Evolutionary conservation across 371 early-diverging fungal species (phyloP), one percentile per base, ranked within the genome.

Genomic region (Edhazardia aedis): DNA sequence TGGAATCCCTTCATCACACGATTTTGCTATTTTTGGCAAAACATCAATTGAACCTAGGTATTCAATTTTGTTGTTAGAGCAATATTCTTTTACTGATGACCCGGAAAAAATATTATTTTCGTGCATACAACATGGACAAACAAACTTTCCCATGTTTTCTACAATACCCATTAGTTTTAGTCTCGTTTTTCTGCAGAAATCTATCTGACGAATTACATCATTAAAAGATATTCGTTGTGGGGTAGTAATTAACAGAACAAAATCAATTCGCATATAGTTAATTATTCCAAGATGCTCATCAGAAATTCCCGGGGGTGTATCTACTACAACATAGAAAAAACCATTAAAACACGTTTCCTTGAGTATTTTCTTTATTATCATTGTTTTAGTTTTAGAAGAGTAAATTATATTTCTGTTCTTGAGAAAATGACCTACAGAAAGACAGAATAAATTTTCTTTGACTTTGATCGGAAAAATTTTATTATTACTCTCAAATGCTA

Each of bases 251-350:
- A 95, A 53, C 38, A 98, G 76, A 21, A 80, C 24, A 88, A 71
- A 58, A 79, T 79, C 55, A 81, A 77, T 0, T 79, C 82, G n/a
- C n/a, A n/a, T n/a, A n/a, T n/a, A n/a, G n/a, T n/a, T 2, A 84
- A 75, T 7, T 82, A 83, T 23, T 91, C 69, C 67, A 1, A 26
- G 68, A 67, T 95, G 99, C 65, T 93, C 95, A 69, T 93, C 94
- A 1, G 88, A 83, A 0, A 94, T 88, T 28, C 96, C 99, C 2
- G 99, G 99, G 2, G 99, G 99, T 23, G 92, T 94, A 64, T 98
- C 99, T 24, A 90, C 78, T 18, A 98, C 69, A 40, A 98, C 69
- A 87, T 62, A 86, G 84, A 2, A 88, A 89, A 30, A 91, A 74
- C 58, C 95, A 91, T 75, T 92, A 87, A 58, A 89, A 87, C 60